These are phyloP conservation scores for Fagopyrum esculentum DNA, from an alignment of 148 eudicot genomes.

Conservation along the genomic window DNA sequence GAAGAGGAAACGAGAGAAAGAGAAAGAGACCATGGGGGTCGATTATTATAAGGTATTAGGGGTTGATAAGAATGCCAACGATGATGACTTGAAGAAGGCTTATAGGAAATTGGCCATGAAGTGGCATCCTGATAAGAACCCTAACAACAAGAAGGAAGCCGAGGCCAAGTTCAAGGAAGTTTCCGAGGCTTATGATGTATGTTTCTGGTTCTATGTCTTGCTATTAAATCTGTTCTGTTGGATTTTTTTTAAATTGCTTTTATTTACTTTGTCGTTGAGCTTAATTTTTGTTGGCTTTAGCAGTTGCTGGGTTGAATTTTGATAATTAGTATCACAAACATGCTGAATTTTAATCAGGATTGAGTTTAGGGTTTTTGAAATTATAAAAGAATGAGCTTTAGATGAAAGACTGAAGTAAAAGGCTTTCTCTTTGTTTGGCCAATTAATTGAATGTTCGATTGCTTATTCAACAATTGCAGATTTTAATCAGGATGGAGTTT, in stretches of 20 bases:
- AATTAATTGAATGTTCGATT: neutral
- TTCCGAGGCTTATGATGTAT: conserved; percentile 18
- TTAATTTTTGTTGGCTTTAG: neutral
- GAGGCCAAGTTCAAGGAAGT: conserved; percentile 18
- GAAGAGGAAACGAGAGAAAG: conserved; percentile 15
- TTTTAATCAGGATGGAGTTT: conserved; percentile 15
- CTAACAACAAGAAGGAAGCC: conserved; percentile 18
- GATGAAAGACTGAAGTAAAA: too few species aligned
- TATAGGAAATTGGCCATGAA: conserved; percentile 19
- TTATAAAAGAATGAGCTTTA: too few species aligned
- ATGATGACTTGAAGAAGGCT: conserved; percentile 20
- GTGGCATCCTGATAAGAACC: conserved; percentile 20
- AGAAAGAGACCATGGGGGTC: conserved; percentile 15
- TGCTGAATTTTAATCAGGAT: neutral
- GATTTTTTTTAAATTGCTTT: neutral
- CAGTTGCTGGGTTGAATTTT: neutral
- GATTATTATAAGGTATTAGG: conserved; percentile 14
- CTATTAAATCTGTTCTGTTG: neutral
- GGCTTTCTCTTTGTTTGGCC: neutral
- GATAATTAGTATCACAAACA: neutral
- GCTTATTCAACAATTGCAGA: conserved; percentile 17
- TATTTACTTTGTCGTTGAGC: neutral
- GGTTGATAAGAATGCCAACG: conserved; percentile 11
- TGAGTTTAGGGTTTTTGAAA: too few species aligned
- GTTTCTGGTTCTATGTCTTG: neutral